Evolutionary conservation across 2,329 filamentous ascomycete species (phyloP).

Genomic region (Periconia macrospinosa): DNA sequence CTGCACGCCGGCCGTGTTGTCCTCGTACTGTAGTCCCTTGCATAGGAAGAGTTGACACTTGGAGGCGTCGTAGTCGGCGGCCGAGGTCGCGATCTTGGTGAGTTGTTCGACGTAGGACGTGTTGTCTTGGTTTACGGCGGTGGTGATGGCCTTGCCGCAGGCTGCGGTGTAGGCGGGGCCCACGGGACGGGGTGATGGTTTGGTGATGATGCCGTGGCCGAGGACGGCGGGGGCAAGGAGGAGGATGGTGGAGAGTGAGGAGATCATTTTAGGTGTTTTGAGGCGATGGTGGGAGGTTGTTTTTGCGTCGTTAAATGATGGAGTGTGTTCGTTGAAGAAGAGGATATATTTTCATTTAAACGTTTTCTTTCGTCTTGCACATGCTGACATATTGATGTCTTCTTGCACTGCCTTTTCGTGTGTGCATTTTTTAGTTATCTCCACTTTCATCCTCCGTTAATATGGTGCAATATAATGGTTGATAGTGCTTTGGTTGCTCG

Average conservation of each 20-base stretch:
- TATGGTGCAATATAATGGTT: not conserved
- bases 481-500: not conserved
- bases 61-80: conserved; percentile 45
- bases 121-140: conserved; percentile 23
- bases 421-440: not conserved
- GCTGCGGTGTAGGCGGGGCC: conserved; percentile 15
- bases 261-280: conserved; percentile 14
- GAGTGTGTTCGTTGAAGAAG: not conserved
- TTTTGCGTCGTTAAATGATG: not conserved
- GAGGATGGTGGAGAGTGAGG: conserved; percentile 9
- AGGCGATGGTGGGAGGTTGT: not conserved
- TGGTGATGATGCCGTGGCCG: conserved; percentile 25
- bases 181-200: conserved; percentile 21
- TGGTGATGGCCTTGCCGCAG: conserved; percentile 20
- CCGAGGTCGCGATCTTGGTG: conserved; percentile 18
- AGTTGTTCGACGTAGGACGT: conserved; percentile 28
- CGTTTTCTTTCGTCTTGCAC: not conserved
- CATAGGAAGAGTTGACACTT: conserved; percentile 56
- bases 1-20: conserved; percentile 57
- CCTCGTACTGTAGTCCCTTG: conserved; percentile 60
- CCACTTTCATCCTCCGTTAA: not conserved
- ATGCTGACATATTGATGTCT: not conserved
- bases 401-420: not conserved
- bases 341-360: not conserved
- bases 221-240: conserved; percentile 15